phyloP scores from a whole-genome alignment of 1,284 basidiomycete species.

The Agroathelia rolfsii region DNA sequence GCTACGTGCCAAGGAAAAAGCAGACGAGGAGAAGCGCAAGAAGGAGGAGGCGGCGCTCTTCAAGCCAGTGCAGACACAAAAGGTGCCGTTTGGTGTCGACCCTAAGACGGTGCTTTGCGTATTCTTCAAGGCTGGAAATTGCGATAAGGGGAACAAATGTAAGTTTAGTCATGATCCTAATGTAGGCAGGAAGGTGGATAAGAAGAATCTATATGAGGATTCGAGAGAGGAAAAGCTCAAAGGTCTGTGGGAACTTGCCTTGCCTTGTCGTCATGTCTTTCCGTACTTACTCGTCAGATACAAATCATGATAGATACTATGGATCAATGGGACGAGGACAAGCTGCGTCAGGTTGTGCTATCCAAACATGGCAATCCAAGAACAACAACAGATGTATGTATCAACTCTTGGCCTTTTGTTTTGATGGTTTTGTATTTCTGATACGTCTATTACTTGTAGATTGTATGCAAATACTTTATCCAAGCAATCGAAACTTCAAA shows the following conservation, averaged over 20 bases:
- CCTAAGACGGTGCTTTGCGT: constrained; percentile 87
- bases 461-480: constrained; percentile 96
- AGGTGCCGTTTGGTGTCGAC: constrained; percentile 92
- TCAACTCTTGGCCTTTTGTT: too few species aligned
- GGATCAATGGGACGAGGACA: constrained; percentile 97
- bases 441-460: constrained; percentile 54
- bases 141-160: constrained; percentile 87
- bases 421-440: too few species aligned
- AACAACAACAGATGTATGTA: constrained; percentile 81
- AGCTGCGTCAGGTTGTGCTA: constrained; percentile 77
- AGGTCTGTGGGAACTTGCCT: constrained; percentile 40
- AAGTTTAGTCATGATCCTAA: constrained; percentile 94
- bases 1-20: constrained; percentile 66
- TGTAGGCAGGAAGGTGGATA: constrained; percentile 86
- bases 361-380: constrained; percentile 88
- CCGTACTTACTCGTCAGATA: constrained; percentile 8
- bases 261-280: constrained; percentile 3
- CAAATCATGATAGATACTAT: constrained; percentile 66
- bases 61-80: constrained; percentile 72
- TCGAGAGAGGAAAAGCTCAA: constrained; percentile 69
- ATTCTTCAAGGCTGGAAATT: constrained; percentile 83
- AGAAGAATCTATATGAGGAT: constrained; percentile 95
- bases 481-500: constrained; percentile 93
- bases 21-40: constrained; percentile 74
- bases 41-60: constrained; percentile 82